These are phyloP conservation scores for Allium fistulosum DNA, from an alignment of 106 monocot species.

Conservation along the genomic window DNA sequence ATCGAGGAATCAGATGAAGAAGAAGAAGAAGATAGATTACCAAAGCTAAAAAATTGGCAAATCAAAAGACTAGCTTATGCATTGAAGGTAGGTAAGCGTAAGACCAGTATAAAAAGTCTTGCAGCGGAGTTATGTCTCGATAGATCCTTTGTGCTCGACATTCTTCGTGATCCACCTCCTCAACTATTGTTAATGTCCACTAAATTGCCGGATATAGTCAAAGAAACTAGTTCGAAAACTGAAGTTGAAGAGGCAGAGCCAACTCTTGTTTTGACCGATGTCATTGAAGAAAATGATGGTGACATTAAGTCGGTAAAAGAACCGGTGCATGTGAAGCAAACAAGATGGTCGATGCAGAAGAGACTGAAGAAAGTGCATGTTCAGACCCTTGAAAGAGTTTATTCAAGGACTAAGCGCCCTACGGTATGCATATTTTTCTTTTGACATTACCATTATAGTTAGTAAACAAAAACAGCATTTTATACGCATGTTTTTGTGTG, in stretches of 20 bases:
- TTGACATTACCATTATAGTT: no score
- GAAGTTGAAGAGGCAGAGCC: conserved; percentile 16
- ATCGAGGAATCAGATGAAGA: conserved; percentile 6
- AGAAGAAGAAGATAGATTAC: conserved; percentile 17
- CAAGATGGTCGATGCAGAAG: conserved; percentile 60
- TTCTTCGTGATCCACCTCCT: conserved; percentile 89
- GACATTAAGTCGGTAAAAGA: conserved; percentile 13
- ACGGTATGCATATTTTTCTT: conserved; percentile 43
- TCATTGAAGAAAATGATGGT: conserved; percentile 20
- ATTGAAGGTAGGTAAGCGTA: conserved; percentile 77
- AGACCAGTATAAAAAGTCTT: conserved; percentile 84
- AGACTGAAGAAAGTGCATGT: conserved; percentile 87
- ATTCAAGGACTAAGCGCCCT: conserved; percentile 69
- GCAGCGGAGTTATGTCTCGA: conserved; percentile 82
- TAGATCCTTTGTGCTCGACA: conserved; percentile 68
- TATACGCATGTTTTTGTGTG: no score
- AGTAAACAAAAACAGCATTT: no score
- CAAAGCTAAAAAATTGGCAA: conserved; percentile 91
- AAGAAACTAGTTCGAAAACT: conserved; percentile 16
- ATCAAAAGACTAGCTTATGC: conserved; percentile 65
- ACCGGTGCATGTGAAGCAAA: conserved; percentile 58
- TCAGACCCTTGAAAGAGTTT: conserved; percentile 81
- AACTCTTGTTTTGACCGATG: background rate
- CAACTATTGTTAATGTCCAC: conserved; percentile 72
- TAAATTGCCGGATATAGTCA: conserved; percentile 60